phyloP scores from a whole-genome alignment of 2,329 filamentous ascomycete species.

The Curvularia hawaiiensis region DNA sequence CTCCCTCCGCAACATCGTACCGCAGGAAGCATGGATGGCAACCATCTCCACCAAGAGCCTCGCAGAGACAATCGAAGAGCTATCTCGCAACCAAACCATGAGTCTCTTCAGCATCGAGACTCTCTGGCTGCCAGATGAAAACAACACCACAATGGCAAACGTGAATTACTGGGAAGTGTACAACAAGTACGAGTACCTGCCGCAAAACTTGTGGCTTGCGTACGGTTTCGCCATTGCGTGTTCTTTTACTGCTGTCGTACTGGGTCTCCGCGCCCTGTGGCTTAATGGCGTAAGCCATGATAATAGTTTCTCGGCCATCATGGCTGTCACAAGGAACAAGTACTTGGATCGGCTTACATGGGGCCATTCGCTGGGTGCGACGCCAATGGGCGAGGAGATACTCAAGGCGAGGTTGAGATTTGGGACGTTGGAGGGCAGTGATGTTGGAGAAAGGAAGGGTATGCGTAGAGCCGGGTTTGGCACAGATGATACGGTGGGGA shows the following conservation, averaged over 20 bases:
- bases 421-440: neutral
- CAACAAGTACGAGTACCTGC: neutral
- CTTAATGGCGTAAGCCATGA: neutral
- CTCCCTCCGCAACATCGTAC: neutral
- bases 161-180: neutral
- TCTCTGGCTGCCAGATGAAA: neutral
- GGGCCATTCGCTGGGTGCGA: neutral
- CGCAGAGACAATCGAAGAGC: neutral
- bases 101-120: neutral
- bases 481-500: neutral
- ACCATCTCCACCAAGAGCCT: neutral
- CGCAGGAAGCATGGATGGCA: neutral
- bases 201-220: neutral
- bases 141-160: neutral
- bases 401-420: neutral
- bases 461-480: neutral
- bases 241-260: neutral
- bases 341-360: neutral
- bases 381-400: neutral
- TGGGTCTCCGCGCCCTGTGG: neutral
- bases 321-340: neutral
- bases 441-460: neutral
- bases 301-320: neutral
- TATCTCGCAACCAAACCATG: neutral
- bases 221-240: neutral